Evolutionary conservation across 306 rosid genomes (phyloP), one percentile per base, ranked within the genome.

Genomic region (Trifolium subterraneum): DNA sequence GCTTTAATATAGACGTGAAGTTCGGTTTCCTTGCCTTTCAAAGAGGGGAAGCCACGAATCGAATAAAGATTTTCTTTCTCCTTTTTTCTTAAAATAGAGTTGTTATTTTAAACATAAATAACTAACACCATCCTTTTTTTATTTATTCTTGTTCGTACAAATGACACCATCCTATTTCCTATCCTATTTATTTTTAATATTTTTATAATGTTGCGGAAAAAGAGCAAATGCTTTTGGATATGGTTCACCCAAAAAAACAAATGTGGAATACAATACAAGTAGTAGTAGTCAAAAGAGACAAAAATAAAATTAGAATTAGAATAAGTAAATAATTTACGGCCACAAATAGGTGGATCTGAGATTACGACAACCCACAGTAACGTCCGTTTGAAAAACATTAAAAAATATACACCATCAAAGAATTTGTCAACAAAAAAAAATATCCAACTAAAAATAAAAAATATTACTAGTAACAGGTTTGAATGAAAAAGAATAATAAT

Each of bases 331-430:
- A 15, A 60, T 60, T 60, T 60, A 60, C 65, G 65, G 39, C 65
- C 41, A 60, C 39, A 60, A 15, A 60, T 23, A 60, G 10, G 64
- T 59, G 64, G 39, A 59, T 59, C 64, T 59, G 1, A 7, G 64
- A 59, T 59, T 59, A 59, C 65, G 65, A 60, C 65, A 60, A 29
- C 41, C 41, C 65, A 60, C 13, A 3, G 19, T 60, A 59, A 59
- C 64, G 39, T 59, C 10, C 64, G 10, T 58, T 58, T 58, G 64
- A 58, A 58, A 56, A 11, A 58, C 2, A 25, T 6, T 27, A 13
- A 29, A 27, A 59, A 58, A 58, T 19, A 6, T 25, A 29, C 33
- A 4, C 33, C 16, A 58, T 0, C 1, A 0, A 0, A 15, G 65
- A 59, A 60, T 13, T 60, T 29, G 19, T 60, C 65, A 60, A 60